Base-by-base conservation (phyloP, 164 flowering plant species). In the Piper longum region DNA sequence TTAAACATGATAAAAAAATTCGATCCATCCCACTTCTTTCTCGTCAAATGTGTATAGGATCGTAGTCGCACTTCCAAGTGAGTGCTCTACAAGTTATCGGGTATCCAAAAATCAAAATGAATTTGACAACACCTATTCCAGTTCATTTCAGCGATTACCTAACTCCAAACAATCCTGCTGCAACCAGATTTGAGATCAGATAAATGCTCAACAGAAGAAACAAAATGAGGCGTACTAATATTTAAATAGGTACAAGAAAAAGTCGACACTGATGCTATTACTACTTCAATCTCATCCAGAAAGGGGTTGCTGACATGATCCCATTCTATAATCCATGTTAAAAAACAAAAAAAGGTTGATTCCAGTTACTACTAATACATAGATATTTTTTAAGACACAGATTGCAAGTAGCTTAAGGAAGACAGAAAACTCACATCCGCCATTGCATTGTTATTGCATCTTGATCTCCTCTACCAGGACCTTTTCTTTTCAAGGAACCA, bases 401-500 rank as follows among this genome's bases (percentile, higher is more conserved):
- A 26, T 26, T 26, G 36, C 36, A 26, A 26, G 36, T 48, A 48
- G 12, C 52, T 5, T 48, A 48, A 48, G 14, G 14, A 48, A 48
- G 12, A 48, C 8, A 48, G 14, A 5, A 48, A 48, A 48, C 52
- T 48, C 14, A 48, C 52, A 9, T 48, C 52, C 3, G 52, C 14
- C 52, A 48, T 48, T 1, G 14, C 1, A 0, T 14, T 48, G 14
- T 8, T 5, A 5, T 48, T 48, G 14, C 14, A 9, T 48, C 52
- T 5, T 12, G 14, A 48, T 48, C 52, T 48, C 11, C 52, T 48
- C 52, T 48, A 40, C 9, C 8, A 26, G 8, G 16, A 56, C 16
- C 12, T 17, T 5, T 14, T 41, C 17, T 16, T 7, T 56, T 36
- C 36, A 64, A 4, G 59, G 42, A 4, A 56, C 61, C 54, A 87